These are phyloP conservation scores for Venustampulla echinocandica DNA, from an alignment of 495 filamentous ascomycete species.

Conservation along the genomic window DNA sequence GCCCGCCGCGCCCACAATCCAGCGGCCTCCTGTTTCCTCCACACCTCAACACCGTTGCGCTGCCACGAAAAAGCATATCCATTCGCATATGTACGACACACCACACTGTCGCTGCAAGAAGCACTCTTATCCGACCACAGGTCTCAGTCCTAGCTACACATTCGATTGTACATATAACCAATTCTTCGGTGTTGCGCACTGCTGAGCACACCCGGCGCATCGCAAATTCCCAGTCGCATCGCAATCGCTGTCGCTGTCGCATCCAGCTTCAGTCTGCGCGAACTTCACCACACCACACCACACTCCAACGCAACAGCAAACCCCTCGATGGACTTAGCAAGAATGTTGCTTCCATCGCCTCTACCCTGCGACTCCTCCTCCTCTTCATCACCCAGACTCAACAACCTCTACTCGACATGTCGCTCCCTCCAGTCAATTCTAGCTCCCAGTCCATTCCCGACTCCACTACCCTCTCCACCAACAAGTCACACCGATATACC, in stretches of 20 bases:
- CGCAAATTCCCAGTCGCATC: slow-evolving; percentile 7
- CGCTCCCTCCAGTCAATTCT: slow-evolving; percentile 65
- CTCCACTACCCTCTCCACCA: slow-evolving; percentile 28
- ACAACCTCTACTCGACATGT: slow-evolving; percentile 58
- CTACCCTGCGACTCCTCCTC: slow-evolving; percentile 57
- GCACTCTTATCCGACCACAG: no score
- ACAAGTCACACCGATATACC: slow-evolving; percentile 44
- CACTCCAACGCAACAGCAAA: neutral
- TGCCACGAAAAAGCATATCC: no score
- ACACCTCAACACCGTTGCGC: no score
- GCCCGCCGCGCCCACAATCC: no score
- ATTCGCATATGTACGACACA: no score
- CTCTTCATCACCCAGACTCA: slow-evolving; percentile 32
- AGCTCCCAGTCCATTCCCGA: slow-evolving; percentile 32
- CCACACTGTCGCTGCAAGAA: no score
- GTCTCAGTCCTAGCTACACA: no score
- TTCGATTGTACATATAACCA: no score
- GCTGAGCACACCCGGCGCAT: no score
- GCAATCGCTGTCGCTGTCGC: neutral
- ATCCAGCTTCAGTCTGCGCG: neutral
- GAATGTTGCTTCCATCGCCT: slow-evolving; percentile 65
- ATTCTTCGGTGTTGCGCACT: no score
- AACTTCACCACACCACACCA: slow-evolving; percentile 2
- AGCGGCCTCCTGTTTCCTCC: no score
- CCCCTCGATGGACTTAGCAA: neutral